phyloP scores from a whole-genome alignment of 2,329 filamentous ascomycete species.

The Colletotrichum gigasporum region DNA sequence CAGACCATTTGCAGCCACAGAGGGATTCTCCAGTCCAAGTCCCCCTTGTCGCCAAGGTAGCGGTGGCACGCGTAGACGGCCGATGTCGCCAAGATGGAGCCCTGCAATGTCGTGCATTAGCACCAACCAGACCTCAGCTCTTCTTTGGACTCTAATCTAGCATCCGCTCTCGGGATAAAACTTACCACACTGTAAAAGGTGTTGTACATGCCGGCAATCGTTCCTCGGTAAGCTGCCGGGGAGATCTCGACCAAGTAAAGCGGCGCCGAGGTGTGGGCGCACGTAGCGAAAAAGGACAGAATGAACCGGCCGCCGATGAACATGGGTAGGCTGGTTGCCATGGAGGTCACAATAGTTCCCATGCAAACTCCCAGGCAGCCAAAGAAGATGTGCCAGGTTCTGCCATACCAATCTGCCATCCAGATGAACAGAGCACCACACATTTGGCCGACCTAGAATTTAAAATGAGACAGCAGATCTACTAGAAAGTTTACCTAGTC shows the following conservation, averaged over 20 bases:
- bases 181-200: constrained; percentile 52
- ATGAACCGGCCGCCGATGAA: constrained; percentile 61
- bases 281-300: constrained; percentile 63
- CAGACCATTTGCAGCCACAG: constrained; percentile 46
- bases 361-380: constrained; percentile 58
- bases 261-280: constrained; percentile 65
- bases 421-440: constrained; percentile 52
- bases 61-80: constrained; percentile 42
- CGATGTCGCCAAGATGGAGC: constrained; percentile 42
- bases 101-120: constrained; percentile 4
- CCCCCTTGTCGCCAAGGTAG: constrained; percentile 36
- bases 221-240: constrained; percentile 66
- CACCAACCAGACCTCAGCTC: background rate
- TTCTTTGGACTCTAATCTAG: background rate
- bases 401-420: constrained; percentile 54
- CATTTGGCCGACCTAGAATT: constrained; percentile 50
- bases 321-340: constrained; percentile 50
- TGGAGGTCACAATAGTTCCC: constrained; percentile 59
- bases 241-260: constrained; percentile 69
- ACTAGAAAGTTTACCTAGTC: background rate
- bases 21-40: constrained; percentile 45
- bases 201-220: constrained; percentile 64
- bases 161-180: background rate
- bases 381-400: constrained; percentile 52
- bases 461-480: background rate